Base-by-base conservation (phyloP, 176 grass and related monocot species). In the Oryza punctata region DNA sequence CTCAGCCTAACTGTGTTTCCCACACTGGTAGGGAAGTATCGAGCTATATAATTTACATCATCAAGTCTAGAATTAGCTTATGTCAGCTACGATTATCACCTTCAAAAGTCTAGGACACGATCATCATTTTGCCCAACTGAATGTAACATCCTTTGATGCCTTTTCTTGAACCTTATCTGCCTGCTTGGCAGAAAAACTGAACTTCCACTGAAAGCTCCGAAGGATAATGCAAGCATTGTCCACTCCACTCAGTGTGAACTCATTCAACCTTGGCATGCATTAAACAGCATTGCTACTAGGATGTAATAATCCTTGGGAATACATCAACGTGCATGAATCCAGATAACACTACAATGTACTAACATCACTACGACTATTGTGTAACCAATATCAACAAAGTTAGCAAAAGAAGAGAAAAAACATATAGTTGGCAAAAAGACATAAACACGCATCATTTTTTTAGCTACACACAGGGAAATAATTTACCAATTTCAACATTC, bases 141-240 rank as follows among this genome's bases (percentile, higher is more conserved):
- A 50, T 50, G 14, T 47, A 37, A 54, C 67, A 73, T 15, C 50
- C 47, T 50, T 50, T 18, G 11, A 69, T 69, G 30, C 3, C 15
- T 37, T 37, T 37, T 69, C 32, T 41, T 41, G 67, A 70, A 70
- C 67, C 19, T 41, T 70, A n/a, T 57, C 18, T 13, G 52, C 52
- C 52, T 57, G 52, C 52, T n/a, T 21, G 49, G 52, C 52, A 57
- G 52, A 57, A 7, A 57, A 21, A 6, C 52, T 12, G 2, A 68
- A 23, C 19, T 69, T 69, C 67, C 33, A 40, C 18, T 16, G 33
- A 33, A 41, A 41, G 35, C 35, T 70, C 35, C 33, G 6, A 40
- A 70, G 67, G 33, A 70, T 70, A 70, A 70, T 9, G 33, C 67
- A 70, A 70, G 67, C 19, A 70, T 35, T 40, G 18, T 57, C 18